Evolutionary conservation across 768 basidiomycete species (phyloP).

Genomic region (Trametes sanguinea): DNA sequence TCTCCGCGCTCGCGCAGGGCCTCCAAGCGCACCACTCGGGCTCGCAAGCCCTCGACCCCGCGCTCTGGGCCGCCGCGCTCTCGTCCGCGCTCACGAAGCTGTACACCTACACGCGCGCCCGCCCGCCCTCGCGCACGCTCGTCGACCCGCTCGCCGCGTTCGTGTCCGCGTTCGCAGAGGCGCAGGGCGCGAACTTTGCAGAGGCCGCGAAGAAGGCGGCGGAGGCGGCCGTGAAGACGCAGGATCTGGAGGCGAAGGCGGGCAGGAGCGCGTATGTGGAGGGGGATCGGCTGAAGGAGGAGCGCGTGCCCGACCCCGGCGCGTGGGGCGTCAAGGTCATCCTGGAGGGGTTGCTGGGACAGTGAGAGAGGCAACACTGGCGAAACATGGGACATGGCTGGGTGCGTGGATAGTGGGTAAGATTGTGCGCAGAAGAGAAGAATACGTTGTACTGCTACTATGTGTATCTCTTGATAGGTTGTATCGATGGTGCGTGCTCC

Average conservation of each 20-base stretch:
- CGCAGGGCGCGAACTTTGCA: slow-evolving; percentile 39
- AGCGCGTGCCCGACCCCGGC: slow-evolving; percentile 80
- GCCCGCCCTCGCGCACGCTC: slow-evolving; percentile 87
- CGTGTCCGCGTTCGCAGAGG: slow-evolving; percentile 46
- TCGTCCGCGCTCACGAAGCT: slow-evolving; percentile 57
- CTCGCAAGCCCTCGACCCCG: slow-evolving; percentile 43
- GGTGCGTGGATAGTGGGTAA: too few relatives aligned
- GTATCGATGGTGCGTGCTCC: too few relatives aligned
- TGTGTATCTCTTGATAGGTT: too few relatives aligned
- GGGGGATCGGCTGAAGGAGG: slow-evolving; percentile 58
- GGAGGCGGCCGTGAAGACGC: slow-evolving; percentile 73
- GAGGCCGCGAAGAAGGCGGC: slow-evolving; percentile 61
- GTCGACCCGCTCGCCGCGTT: slow-evolving; percentile 91
- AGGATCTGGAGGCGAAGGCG: slow-evolving; percentile 77
- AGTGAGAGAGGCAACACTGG: neutral
- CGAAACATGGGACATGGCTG: neutral
- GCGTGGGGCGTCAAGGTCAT: slow-evolving; percentile 88
- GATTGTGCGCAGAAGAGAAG: neutral
- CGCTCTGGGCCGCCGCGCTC: slow-evolving; percentile 65
- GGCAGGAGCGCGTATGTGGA: slow-evolving; percentile 90
- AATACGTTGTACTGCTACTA: too few relatives aligned
- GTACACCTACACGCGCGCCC: slow-evolving; percentile 85
- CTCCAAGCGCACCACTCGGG: slow-evolving; percentile 46
- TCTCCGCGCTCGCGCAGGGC: slow-evolving; percentile 81
- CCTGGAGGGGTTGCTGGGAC: slow-evolving; percentile 51